phyloP scores from a whole-genome alignment of 129 eudicot species.

The Escallonia rubra region DNA sequence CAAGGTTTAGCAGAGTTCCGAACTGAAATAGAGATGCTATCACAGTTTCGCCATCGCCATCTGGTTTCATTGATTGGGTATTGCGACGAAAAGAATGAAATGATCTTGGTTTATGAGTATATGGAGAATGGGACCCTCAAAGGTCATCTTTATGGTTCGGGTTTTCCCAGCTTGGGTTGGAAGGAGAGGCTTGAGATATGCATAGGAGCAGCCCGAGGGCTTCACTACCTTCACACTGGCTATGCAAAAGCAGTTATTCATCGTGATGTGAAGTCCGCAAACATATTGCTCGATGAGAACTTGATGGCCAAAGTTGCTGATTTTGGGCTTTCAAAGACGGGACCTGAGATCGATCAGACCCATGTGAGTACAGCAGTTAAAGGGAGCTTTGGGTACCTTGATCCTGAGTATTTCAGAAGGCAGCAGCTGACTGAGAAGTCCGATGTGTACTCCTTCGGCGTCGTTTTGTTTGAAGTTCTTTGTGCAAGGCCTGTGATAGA shows the following conservation, averaged over 20 bases:
- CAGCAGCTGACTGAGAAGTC: slow-evolving; percentile 92
- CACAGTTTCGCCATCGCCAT: slow-evolving; percentile 88
- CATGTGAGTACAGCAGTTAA: slow-evolving; percentile 96
- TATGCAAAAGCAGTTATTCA: slow-evolving; percentile 84
- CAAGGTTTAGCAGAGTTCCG: slow-evolving; percentile 86
- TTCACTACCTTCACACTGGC: slow-evolving; percentile 94
- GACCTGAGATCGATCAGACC: slow-evolving; percentile 89
- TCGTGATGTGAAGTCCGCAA: slow-evolving; percentile 92
- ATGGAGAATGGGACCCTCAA: slow-evolving; percentile 92
- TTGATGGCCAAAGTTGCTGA: slow-evolving; percentile 95
- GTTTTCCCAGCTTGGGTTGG: slow-evolving; percentile 73
- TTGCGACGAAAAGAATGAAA: slow-evolving; percentile 88
- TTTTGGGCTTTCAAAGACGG: slow-evolving; percentile 86
- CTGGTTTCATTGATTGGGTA: slow-evolving; percentile 87
- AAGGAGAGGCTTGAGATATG: slow-evolving; percentile 91
- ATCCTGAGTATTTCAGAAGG: slow-evolving; percentile 87
- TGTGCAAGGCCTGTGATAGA: slow-evolving; percentile 93
- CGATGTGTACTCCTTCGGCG: slow-evolving; percentile 91
- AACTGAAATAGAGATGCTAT: slow-evolving; percentile 94
- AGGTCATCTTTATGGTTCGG: slow-evolving; percentile 84
- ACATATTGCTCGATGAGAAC: slow-evolving; percentile 82
- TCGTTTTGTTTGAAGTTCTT: slow-evolving; percentile 81
- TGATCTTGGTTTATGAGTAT: slow-evolving; percentile 85
- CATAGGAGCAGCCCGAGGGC: slow-evolving; percentile 88
- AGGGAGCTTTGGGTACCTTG: slow-evolving; percentile 96